Base-by-base conservation (phyloP, 179 eudicot species). In the Beta corolliflora region DNA sequence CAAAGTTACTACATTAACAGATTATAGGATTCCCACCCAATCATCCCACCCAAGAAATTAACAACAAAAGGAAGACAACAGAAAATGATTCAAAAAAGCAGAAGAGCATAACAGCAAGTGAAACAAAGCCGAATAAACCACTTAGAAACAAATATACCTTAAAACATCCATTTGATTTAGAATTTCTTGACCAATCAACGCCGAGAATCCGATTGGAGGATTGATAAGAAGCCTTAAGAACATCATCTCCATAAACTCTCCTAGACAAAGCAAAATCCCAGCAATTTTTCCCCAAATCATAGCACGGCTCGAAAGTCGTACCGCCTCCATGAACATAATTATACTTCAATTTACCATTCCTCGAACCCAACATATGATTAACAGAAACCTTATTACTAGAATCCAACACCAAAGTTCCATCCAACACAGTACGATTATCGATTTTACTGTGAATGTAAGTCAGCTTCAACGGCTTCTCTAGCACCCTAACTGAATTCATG, bases 191-290 rank as follows among this genome's bases (percentile, higher is more conserved):
- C 93, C 95, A 93, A 56, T 93, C 97, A 2, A 93, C 52, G 45
- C 91, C 97, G 81, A 93, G 87, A 41, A 71, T 66, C 82, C 87
- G 88, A 82, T 77, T 88, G 7, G 87, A 83, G 3, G 93, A 89
- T 85, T 93, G 94, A 86, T 91, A 92, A 0, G 96, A 84, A 77
- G 93, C 97, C 88, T 82, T 91, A 53, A 92, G 64, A 70, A 92
- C 84, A 80, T 93, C 89, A 74, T 89, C 88, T 5, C 89, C 92
- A 79, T 85, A 89, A 85, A 93, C 89, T 89, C 67, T 88, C 81
- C 91, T 84, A 0, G 96, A 85, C 61, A 92, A 74, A 4, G 89
- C 89, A n/a, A 93, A 92, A 87, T 92, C 97, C 97, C 97, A 93
- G 3, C 93, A 79, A 84, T 91, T 86, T 87, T 89, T 88, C 2